Conservation (phyloP, 2,329 filamentous ascomycete species). For the Talaromyces funiculosus region DNA sequence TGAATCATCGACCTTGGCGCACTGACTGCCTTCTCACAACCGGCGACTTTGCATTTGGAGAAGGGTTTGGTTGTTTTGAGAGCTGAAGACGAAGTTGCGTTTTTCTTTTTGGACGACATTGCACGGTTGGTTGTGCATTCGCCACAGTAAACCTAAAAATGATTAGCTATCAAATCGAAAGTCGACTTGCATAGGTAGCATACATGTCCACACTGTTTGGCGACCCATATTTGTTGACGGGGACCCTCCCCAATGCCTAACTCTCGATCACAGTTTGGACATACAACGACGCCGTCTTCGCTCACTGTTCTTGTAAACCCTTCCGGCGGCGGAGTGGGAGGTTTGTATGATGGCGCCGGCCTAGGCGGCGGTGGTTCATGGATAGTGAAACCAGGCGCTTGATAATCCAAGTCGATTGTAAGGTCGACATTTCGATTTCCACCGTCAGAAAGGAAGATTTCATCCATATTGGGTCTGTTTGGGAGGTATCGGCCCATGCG, state of each 20-base stretch:
- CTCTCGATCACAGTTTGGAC: conserved; percentile 81
- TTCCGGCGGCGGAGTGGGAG: conserved; percentile 59
- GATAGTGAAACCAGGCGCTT: conserved; percentile 37
- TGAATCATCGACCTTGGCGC: conserved; percentile 41
- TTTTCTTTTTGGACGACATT: conserved; percentile 25
- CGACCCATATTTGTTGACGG: conserved; percentile 87
- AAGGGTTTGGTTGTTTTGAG: conserved; percentile 35
- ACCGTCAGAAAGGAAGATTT: conserved; percentile 1
- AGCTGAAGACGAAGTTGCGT: conserved; percentile 19
- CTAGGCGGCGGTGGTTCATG: conserved; percentile 19
- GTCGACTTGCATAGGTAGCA: conserved; percentile 22
- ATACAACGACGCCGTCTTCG: conserved; percentile 69
- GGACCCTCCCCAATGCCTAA: conserved; percentile 64
- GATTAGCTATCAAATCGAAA: neutral
- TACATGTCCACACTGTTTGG: conserved; percentile 90
- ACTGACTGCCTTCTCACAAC: conserved; percentile 37
- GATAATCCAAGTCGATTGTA: conserved; percentile 10
- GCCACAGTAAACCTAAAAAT: conserved; percentile 43
- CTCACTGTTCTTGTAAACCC: conserved; percentile 76
- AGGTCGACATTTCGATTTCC: conserved; percentile 9
- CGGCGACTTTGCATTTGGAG: conserved; percentile 39
- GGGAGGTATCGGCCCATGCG: neutral
- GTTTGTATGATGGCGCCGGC: conserved; percentile 45
- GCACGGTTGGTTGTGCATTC: conserved; percentile 41
- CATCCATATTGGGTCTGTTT: conserved; percentile 4